Evolutionary conservation across 164 flowering plant genomes (phyloP), one percentile per base, ranked within the genome.

Genomic region (Saururus chinensis): DNA sequence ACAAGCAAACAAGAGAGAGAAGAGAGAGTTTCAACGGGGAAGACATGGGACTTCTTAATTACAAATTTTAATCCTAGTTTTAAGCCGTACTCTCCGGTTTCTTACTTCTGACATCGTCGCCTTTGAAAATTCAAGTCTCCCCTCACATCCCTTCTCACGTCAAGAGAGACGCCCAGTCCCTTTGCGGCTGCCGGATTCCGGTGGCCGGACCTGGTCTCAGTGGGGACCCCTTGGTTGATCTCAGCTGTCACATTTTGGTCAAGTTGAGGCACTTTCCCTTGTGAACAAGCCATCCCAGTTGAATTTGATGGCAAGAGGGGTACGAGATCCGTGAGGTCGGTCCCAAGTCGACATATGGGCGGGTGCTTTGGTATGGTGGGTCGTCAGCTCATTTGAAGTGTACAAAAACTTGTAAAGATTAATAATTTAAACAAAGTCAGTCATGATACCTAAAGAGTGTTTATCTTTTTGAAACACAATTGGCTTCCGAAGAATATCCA

Each of bases 1-100:
- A 68, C 61, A 62, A 61, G 42, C 59, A 60, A 51, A 25, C 48
- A 26, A 7, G 21, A 14, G 60, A 26, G 40, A 57, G n/a, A 26
- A 4, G 14, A 45, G 49, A 45, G 49, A 17, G 17, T 12, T 56
- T 57, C 60, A 57, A 57, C 60, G 60, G 42, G 41, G 49, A 57
- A 25, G 60, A 57, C 60, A 57, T 25, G n/a, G 41, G 41, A 30
- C 9, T 37, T 57, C 22, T 57, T 19, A 57, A 17, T 22, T 1
- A 56, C 11, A 22, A 25, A 56, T 24, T n/a, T 4, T 22, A 26
- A 58, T 20, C 42, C 42, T 30, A 40, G 21, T 37, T 40, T 37
- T 58, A 35, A 35, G 60, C 60, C 60, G 48, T 37, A 19, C 45
- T 58, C 45, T 19, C 21, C 60, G 60, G 41, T 24, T 55, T 1